Evolutionary conservation across 306 rosid genomes (phyloP), one percentile per base, ranked within the genome.

Genomic region (Echinosophora koreensis): DNA sequence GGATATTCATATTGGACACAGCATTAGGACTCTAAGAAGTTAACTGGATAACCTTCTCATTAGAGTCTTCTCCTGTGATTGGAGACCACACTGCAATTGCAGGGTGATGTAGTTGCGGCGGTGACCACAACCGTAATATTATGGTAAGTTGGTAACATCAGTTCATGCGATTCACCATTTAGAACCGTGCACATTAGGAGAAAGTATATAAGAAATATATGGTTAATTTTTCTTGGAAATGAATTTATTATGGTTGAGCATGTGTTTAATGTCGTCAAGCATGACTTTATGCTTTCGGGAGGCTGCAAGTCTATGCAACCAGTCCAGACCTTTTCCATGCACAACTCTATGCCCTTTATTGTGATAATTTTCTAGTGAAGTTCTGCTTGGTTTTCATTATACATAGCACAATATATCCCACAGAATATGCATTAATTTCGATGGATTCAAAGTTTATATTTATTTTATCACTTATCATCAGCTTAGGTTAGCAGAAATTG

Each of bases 261-360:
- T 7, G 10, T 41, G 47, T 8, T 1, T 41, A 41, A 30, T 59
- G 66, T 7, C 22, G 15, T 28, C 64, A 58, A 58, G 14, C 60
- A 17, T 54, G 30, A 16, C 60, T 2, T 27, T 3, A 22, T 13
- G 44, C 10, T 4, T 61, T 61, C 35, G 47, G 42, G 46, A 2
- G 67, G 27, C 6, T 61, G 22, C 63, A 57, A 18, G 37, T 2
- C 63, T 22, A 12, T 27, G 15, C 67, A 61, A 2, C 27, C 8
- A 61, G 67, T 61, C 39, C 16, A 61, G 67, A 34, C 67, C 27
- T 61, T 6, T 61, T 34, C 67, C 22, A 2, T 34, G 67, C n/a
- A 34, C 46, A 32, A 6, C 46, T n/a, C 13, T 28, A 27, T 61
- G 22, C 35, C 5, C 10, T 61, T 34, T 5, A 61, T 14, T 2